Evolutionary conservation across 2,329 filamentous ascomycete genomes (phyloP), one percentile per base, ranked within the genome.

Genomic region (Fusarium tuaranense): DNA sequence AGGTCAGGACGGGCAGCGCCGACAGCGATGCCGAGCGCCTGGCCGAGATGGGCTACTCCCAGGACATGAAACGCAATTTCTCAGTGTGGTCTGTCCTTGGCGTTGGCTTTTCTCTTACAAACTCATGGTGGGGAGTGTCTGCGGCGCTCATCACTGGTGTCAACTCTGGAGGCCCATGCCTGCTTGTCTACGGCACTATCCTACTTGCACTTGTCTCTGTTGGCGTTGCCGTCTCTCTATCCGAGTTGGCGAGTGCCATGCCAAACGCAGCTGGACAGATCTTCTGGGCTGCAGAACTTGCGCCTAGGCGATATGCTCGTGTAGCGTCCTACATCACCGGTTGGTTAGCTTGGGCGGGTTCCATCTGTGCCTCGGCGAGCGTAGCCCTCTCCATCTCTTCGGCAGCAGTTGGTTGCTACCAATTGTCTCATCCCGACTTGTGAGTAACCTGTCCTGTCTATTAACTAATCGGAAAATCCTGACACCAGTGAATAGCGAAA

Each of bases 31-130:
- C 46, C n/a, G 61, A 55, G 41, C 61, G 61, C n/a, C 61, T 64
- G 46, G 61, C 61, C 20, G 61, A 64, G 61, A 64, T 64, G 61
- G 61, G 61, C 46, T 64, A 64, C 27, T 32, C 36, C 44, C 46
- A 68, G 65, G 57, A 67, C 58, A 62, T 67, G 65, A 67, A 57
- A 20, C 65, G 65, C 32, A 84, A 86, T 71, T 86, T 85, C 63
- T 84, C 81, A 1, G 77, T 84, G 34, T 83, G 83, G 81, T 83
- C 82, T 34, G 78, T 86, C 20, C 82, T 86, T 20, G 84, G 83
- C 7, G 76, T 86, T n/a, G 84, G 84, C 14, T 84, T 85, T 34
- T 83, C 83, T 39, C 79, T 84, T 44, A 84, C 84, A 6, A 85
- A 85, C 46, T 85, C 83, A 4, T 85, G 84, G 83, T 83, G 82